Evolutionary conservation across 371 early-diverging fungal genomes (phyloP).

Genomic region (Lichtheimia hyalospora): DNA sequence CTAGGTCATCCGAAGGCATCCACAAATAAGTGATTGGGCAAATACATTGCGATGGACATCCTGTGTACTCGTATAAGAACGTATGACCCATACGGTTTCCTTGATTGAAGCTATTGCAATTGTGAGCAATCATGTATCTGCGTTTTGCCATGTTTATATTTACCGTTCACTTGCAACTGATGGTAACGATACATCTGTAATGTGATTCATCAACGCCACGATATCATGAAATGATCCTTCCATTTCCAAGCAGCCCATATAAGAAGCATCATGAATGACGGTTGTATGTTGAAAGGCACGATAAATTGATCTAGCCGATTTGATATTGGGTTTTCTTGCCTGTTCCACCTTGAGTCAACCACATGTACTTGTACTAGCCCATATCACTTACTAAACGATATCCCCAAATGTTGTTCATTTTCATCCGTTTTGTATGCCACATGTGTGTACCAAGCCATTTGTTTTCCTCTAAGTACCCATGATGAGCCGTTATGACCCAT

Average conservation of each 20-base stretch:
- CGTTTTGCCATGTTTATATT: not conserved
- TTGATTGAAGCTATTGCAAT: slow-evolving; percentile 48
- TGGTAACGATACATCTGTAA: slow-evolving; percentile 67
- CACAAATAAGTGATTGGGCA: slow-evolving; percentile 71
- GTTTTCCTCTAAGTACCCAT: slow-evolving; percentile 29
- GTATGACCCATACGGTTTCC: slow-evolving; percentile 64
- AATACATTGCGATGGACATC: slow-evolving; percentile 61
- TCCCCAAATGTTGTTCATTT: slow-evolving; percentile 91
- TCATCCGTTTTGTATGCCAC: slow-evolving; percentile 97
- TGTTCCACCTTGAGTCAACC: slow-evolving; percentile 6
- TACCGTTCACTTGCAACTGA: slow-evolving; percentile 65
- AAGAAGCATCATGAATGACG: slow-evolving; percentile 84
- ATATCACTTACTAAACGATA: slow-evolving; percentile 57
- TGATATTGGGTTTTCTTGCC: slow-evolving; percentile 85
- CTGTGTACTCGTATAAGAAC: slow-evolving; percentile 47
- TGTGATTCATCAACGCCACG: slow-evolving; percentile 38
- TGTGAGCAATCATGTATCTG: not conserved
- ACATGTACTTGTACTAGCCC: not conserved
- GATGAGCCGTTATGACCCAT: not conserved
- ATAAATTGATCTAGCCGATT: slow-evolving; percentile 75
- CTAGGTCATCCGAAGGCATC: slow-evolving; percentile 36
- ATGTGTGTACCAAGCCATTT: slow-evolving; percentile 97
- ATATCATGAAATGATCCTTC: slow-evolving; percentile 56
- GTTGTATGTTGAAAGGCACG: slow-evolving; percentile 74
- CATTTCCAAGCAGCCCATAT: slow-evolving; percentile 71